A percentile compares a stretch with the other conserved stretches of the same genome.
phyloP scores from a whole-genome alignment of 345 rosid species.

The Gynandropsis gynandra region DNA sequence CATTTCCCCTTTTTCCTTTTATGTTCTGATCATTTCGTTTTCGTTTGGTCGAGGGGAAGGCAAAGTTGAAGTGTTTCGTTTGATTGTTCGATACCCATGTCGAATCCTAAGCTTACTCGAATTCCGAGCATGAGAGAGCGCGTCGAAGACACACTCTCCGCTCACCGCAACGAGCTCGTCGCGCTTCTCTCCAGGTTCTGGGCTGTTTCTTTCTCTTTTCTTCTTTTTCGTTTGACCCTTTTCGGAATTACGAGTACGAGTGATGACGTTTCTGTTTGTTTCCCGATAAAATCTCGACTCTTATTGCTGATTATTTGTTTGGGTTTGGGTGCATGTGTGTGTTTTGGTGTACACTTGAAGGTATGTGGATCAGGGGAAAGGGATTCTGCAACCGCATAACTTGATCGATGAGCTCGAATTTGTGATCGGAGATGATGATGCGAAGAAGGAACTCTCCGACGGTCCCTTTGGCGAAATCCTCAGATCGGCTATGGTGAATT shows the following conservation, averaged over 20 bases:
- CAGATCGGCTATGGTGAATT: conserved; percentile 59
- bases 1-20: neutral
- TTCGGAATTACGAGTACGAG: neutral
- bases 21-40: neutral
- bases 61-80: neutral
- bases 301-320: neutral
- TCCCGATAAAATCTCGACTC: conserved; percentile 4
- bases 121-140: conserved; percentile 76
- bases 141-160: conserved; percentile 79
- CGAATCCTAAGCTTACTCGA: conserved; percentile 45
- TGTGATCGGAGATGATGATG: conserved; percentile 46
- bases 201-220: neutral
- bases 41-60: neutral
- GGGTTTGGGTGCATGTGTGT: neutral
- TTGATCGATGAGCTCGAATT: conserved; percentile 77
- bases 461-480: conserved; percentile 77
- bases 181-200: conserved; percentile 86
- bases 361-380: conserved; percentile 91
- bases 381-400: conserved; percentile 79
- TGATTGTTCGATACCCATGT: conserved; percentile 36
- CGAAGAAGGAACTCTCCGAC: conserved; percentile 36
- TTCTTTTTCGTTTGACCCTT: neutral
- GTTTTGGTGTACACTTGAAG: conserved; percentile 30
- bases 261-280: conserved; percentile 1
- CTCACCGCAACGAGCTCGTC: conserved; percentile 84